Conservation (phyloP, 1,284 basidiomycete species). For the Cutaneotrichosporon cyanovorans region DNA sequence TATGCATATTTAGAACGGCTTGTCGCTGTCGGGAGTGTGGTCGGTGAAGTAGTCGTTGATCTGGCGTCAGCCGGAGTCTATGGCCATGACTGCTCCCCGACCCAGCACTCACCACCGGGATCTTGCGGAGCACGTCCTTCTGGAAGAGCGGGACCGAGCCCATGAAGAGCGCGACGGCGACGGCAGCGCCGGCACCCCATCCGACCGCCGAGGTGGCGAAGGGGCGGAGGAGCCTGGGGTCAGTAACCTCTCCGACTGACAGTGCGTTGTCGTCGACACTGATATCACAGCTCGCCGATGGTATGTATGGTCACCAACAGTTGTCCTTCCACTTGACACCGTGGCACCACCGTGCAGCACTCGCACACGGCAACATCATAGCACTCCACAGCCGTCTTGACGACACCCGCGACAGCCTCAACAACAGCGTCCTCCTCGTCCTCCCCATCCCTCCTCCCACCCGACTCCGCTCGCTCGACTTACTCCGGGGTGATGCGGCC, state of each 20-base stretch:
- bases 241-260: too few relatives aligned
- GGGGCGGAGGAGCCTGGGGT: constrained; percentile 27
- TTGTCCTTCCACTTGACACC: neutral
- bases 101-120: constrained; percentile 35
- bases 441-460: too few relatives aligned
- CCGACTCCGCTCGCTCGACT: constrained; percentile 4
- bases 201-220: constrained; percentile 27
- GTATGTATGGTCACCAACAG: constrained; percentile 1
- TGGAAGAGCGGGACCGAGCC: constrained; percentile 42
- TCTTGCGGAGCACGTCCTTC: constrained; percentile 41
- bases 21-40: constrained; percentile 43
- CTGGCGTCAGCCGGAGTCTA: constrained; percentile 11
- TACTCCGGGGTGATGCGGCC: constrained; percentile 32
- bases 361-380: too few relatives aligned
- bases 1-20: constrained; percentile 39
- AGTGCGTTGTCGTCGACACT: neutral
- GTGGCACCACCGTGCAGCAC: too few relatives aligned
- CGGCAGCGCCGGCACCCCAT: constrained; percentile 42
- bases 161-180: constrained; percentile 40
- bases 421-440: too few relatives aligned
- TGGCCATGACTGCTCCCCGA: neutral
- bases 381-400: too few relatives aligned
- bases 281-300: neutral
- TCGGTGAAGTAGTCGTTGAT: constrained; percentile 33
- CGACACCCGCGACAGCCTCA: too few relatives aligned